Conservation (phyloP, 441 rosid species). For the Raphanus hybrid region DNA sequence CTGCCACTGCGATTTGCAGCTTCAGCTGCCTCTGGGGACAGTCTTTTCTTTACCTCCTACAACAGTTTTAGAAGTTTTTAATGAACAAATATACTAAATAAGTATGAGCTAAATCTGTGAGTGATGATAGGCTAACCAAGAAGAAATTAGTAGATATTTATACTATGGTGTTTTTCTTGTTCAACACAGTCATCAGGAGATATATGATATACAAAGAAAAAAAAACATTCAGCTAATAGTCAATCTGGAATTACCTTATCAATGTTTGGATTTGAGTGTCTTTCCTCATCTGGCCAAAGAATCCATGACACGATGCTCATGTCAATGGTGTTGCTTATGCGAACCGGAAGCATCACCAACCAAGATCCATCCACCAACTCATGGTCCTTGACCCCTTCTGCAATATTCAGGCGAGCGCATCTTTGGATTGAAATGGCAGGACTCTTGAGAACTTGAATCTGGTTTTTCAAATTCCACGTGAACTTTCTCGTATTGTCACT, state of each 20-base stretch:
- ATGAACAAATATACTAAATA: constrained; percentile 15
- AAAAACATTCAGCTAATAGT: background rate
- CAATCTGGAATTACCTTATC: constrained; percentile 71
- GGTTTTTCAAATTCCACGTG: constrained; percentile 94
- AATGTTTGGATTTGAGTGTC: constrained; percentile 80
- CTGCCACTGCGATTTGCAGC: constrained; percentile 91
- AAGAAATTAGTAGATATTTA: constrained; percentile 8
- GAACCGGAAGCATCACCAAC: constrained; percentile 60
- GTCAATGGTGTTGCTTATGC: constrained; percentile 70
- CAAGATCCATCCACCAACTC: constrained; percentile 63
- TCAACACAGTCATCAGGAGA: constrained; percentile 16
- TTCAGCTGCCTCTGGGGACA: constrained; percentile 84
- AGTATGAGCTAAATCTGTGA: constrained; percentile 20
- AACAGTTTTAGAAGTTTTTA: constrained; percentile 40
- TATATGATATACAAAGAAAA: background rate
- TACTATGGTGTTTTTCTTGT: background rate
- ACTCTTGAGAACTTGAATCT: constrained; percentile 83
- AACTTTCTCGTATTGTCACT: constrained; percentile 68
- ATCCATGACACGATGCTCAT: constrained; percentile 86
- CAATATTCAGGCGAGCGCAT: constrained; percentile 52
- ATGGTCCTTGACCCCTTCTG: constrained; percentile 50
- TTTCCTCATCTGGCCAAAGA: constrained; percentile 99
- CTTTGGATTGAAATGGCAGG: constrained; percentile 78
- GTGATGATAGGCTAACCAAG: constrained; percentile 22
- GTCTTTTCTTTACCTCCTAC: constrained; percentile 92